A percentile compares a stretch with the other conserved stretches of the same genome.
Conservation (phyloP, 2,329 filamentous ascomycete species). For the Hypoxylon sp. region DNA sequence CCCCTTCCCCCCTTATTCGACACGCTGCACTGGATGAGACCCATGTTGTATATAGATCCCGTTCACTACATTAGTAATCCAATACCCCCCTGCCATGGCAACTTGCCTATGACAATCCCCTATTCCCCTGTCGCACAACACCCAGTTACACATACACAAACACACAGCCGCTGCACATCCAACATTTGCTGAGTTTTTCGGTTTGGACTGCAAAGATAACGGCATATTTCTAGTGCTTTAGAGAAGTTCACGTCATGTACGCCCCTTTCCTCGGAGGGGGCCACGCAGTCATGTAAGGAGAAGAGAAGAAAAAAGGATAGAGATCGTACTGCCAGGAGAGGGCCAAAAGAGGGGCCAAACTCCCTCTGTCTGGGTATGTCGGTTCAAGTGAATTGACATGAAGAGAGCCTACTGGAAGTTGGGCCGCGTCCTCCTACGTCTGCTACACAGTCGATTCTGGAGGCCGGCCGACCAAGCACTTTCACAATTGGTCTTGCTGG, state of each 20-base stretch:
- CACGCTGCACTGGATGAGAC: conserved; percentile 35
- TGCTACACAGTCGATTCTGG: conserved; percentile 18
- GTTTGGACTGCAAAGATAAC: conserved; percentile 45
- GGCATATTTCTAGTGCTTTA: conserved; percentile 45
- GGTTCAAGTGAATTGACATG: conserved; percentile 45
- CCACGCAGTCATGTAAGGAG: conserved; percentile 50
- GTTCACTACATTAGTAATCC: conserved; percentile 43
- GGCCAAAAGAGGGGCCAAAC: conserved; percentile 20
- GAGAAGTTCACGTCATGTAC: conserved; percentile 49
- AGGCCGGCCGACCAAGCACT: background rate
- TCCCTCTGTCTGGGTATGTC: conserved; percentile 30
- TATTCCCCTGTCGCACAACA: conserved; percentile 31
- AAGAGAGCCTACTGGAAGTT: conserved; percentile 22
- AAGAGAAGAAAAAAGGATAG: conserved; percentile 34
- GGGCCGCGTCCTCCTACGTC: conserved; percentile 9
- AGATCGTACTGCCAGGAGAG: conserved; percentile 34
- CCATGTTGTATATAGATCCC: conserved; percentile 46
- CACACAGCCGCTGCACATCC: conserved; percentile 37
- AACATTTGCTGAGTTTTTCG: conserved; percentile 46
- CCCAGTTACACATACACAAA: too few species aligned
- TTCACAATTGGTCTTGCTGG: background rate
- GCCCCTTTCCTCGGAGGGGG: conserved; percentile 41
- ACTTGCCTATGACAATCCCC: conserved; percentile 34
- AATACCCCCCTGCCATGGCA: conserved; percentile 44
- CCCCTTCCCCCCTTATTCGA: conserved; percentile 4